Percentiles rank a stretch among this genome's conserved stretches.
Evolutionary conservation across 352 stramenopile species (phyloP).

Genomic region (Phytophthora vignae): DNA sequence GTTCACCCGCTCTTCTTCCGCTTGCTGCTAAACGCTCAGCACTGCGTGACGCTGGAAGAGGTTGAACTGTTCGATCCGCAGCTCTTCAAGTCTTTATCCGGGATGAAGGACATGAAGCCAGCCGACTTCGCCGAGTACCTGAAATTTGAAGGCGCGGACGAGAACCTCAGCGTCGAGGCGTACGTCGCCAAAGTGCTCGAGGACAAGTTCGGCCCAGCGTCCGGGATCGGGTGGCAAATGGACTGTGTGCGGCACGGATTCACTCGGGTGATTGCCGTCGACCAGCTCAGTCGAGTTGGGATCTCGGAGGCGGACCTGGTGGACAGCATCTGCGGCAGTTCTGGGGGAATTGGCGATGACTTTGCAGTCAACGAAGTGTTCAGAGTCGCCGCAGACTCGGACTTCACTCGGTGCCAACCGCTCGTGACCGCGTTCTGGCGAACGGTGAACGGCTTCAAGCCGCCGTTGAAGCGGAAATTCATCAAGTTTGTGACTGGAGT

Average conservation of each 20-base stretch:
- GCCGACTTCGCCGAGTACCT: conserved; percentile 62
- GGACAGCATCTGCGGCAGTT: conserved; percentile 45
- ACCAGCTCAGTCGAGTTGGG: conserved; percentile 29
- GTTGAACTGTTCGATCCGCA: conserved; percentile 51
- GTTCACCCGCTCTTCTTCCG: conserved; percentile 64
- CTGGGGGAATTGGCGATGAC: conserved; percentile 19
- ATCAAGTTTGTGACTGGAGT: conserved; percentile 84
- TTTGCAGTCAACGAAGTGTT: conserved; percentile 64
- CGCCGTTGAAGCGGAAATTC: conserved; percentile 63
- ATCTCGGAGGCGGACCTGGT: conserved; percentile 45
- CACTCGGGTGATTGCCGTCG: conserved; percentile 40
- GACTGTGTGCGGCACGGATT: conserved; percentile 56
- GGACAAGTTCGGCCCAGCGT: conserved; percentile 57
- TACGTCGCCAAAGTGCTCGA: conserved; percentile 60
- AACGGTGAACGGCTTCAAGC: conserved; percentile 59
- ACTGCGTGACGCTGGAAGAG: conserved; percentile 54
- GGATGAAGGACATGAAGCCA: conserved; percentile 57
- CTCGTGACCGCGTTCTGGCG: conserved; percentile 60
- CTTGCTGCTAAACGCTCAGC: conserved; percentile 45
- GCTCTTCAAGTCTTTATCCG: conserved; percentile 52
- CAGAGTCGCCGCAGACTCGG: conserved; percentile 59
- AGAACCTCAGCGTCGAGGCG: conserved; percentile 46
- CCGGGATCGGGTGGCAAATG: conserved; percentile 61
- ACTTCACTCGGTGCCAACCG: conserved; percentile 57
- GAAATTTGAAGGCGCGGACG: conserved; percentile 57